Conservation (phyloP, 768 basidiomycete species). For the Cytidiella melzeri region DNA sequence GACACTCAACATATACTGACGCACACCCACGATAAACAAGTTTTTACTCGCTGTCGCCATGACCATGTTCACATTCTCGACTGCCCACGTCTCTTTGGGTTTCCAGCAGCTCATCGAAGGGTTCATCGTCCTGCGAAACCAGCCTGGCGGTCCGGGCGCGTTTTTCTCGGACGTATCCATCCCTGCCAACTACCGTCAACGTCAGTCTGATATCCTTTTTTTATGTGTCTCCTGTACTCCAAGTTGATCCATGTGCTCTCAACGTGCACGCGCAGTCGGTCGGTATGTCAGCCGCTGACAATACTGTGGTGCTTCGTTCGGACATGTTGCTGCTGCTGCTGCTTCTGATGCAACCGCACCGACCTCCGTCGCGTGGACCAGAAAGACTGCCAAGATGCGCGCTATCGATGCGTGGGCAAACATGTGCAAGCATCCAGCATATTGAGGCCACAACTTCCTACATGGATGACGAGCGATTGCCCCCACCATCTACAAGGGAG, state of each 20-base stretch:
- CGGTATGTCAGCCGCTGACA: no score
- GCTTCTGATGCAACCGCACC: no score
- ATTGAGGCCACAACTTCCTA: no score
- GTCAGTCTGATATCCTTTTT: slow-evolving; percentile 10
- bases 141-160: slow-evolving; percentile 25
- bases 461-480: no score
- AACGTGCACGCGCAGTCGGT: no score
- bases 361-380: no score
- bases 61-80: slow-evolving; percentile 29
- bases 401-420: no score
- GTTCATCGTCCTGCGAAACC: slow-evolving; percentile 25
- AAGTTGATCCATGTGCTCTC: not conserved
- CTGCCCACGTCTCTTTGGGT: slow-evolving; percentile 29
- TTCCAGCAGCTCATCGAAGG: slow-evolving; percentile 31
- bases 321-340: no score
- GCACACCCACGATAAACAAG: slow-evolving; percentile 19
- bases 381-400: no score
- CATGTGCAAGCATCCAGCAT: no score
- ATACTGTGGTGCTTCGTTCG: no score
- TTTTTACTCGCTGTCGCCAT: slow-evolving; percentile 22
- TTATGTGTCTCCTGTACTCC: slow-evolving; percentile 1
- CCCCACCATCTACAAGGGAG: no score
- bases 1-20: slow-evolving; percentile 21
- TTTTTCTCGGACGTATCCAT: slow-evolving; percentile 31
- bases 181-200: slow-evolving; percentile 28